phyloP scores from a whole-genome alignment of 768 basidiomycete species.

The Phanerochaete carnosa region DNA sequence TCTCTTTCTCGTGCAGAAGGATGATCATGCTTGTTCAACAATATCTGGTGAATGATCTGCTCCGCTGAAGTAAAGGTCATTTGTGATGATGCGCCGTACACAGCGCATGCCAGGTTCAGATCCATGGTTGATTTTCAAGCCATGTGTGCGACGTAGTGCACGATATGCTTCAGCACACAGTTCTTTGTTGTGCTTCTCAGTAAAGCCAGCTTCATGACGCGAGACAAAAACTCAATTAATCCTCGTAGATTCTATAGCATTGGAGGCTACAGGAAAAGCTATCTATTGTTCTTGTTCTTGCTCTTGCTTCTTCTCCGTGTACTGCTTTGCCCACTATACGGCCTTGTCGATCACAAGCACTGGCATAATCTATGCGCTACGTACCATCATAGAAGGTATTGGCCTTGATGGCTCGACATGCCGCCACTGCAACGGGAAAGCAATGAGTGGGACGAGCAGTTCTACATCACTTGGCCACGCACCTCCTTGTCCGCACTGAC shows the following conservation, averaged over 20 bases:
- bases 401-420: constrained; percentile 56
- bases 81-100: too few relatives aligned
- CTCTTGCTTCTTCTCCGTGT: constrained; percentile 33
- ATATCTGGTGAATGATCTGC: too few relatives aligned
- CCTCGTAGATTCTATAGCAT: background rate
- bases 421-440: constrained; percentile 42
- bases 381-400: constrained; percentile 79
- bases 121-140: too few relatives aligned
- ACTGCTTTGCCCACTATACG: constrained; percentile 50
- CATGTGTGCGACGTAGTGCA: too few relatives aligned
- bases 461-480: constrained; percentile 22
- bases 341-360: background rate
- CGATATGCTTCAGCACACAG: background rate
- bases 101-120: too few relatives aligned
- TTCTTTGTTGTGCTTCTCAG: background rate
- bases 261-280: background rate
- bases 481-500: constrained; percentile 82
- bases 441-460: background rate
- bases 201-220: too few relatives aligned
- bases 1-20: too few relatives aligned
- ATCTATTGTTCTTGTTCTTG: background rate
- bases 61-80: too few relatives aligned
- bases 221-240: background rate
- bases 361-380: constrained; percentile 20
- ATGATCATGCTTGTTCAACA: too few relatives aligned